A percentile compares a stretch with the other conserved stretches of the same genome.
Evolutionary conservation across 768 basidiomycete genomes (phyloP).

Genomic region (Boletus rubropictus): DNA sequence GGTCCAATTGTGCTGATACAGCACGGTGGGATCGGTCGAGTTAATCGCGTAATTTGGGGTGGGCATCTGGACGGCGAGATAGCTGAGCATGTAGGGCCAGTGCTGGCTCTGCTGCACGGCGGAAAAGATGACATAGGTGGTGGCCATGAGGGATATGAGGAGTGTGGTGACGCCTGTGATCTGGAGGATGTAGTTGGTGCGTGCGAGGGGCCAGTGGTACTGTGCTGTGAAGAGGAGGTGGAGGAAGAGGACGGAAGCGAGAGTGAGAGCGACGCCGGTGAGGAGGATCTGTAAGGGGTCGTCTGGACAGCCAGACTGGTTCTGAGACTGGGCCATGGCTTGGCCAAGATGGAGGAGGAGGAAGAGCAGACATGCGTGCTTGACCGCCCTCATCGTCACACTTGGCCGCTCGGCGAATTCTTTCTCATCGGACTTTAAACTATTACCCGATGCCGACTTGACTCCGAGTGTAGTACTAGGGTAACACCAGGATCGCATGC

Average conservation of each 20-base stretch:
- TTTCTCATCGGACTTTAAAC: not conserved
- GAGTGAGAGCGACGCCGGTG: conserved; percentile 77
- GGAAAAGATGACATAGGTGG: conserved; percentile 67
- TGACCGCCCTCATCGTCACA: not conserved
- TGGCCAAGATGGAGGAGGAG: conserved; percentile 7
- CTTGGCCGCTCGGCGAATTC: not conserved
- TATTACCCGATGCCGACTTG: too few species aligned
- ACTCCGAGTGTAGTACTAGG: not conserved
- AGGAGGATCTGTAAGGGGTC: conserved; percentile 91
- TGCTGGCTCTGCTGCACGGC: conserved; percentile 54
- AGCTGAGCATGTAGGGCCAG: conserved; percentile 97
- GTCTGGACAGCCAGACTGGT: conserved; percentile 12
- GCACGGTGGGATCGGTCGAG: conserved; percentile 21
- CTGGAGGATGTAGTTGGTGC: conserved; percentile 88
- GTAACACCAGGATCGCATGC: conserved; percentile 17
- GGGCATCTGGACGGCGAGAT: conserved; percentile 70
- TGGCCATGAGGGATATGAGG: conserved; percentile 71
- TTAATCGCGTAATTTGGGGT: conserved; percentile 16
- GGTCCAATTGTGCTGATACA: conserved; percentile 48
- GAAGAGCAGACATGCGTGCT: not conserved
- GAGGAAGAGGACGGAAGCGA: conserved; percentile 79
- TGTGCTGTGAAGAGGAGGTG: conserved; percentile 94
- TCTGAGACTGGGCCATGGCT: conserved; percentile 19
- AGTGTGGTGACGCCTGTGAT: conserved; percentile 77
- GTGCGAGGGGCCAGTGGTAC: conserved; percentile 93